Conservation (phyloP, 768 basidiomycete genomes). For the Kwoniella sp. region DNA sequence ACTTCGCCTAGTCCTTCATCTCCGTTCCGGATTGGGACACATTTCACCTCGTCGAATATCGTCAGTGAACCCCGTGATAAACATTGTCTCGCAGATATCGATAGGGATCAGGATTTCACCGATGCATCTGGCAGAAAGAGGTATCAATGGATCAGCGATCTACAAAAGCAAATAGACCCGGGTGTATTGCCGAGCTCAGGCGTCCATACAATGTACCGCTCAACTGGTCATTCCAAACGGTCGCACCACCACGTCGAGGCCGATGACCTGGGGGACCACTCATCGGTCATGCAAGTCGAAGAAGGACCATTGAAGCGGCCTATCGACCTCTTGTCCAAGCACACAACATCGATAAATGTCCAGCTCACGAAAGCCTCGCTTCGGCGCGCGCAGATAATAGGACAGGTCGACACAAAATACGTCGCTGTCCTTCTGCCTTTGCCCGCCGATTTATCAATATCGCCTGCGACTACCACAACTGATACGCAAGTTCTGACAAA, state of each 20-base stretch:
- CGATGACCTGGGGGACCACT: too few species aligned
- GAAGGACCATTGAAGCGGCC: background rate
- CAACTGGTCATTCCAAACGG: background rate
- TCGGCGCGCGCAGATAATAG: slow-evolving; percentile 64
- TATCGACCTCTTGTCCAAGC: background rate
- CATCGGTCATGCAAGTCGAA: too few species aligned
- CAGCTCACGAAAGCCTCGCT: slow-evolving; percentile 62
- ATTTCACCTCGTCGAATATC: too few species aligned
- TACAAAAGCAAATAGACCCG: slow-evolving; percentile 1
- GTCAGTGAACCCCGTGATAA: too few species aligned
- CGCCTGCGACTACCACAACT: background rate
- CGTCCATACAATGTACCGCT: background rate
- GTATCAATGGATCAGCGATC: slow-evolving; percentile 12
- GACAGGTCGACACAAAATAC: slow-evolving; percentile 89
- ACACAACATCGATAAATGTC: background rate
- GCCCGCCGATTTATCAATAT: background rate
- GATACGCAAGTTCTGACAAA: background rate
- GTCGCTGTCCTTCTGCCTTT: slow-evolving; percentile 64
- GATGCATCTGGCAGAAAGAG: background rate
- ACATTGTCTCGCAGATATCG: too few species aligned
- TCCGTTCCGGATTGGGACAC: too few species aligned
- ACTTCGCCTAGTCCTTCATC: too few species aligned
- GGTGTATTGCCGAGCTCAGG: slow-evolving; percentile 2
- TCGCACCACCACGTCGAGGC: too few species aligned
- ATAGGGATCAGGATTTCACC: too few species aligned